Conservation (phyloP, 768 basidiomycete species). For the Lactarius sp. region DNA sequence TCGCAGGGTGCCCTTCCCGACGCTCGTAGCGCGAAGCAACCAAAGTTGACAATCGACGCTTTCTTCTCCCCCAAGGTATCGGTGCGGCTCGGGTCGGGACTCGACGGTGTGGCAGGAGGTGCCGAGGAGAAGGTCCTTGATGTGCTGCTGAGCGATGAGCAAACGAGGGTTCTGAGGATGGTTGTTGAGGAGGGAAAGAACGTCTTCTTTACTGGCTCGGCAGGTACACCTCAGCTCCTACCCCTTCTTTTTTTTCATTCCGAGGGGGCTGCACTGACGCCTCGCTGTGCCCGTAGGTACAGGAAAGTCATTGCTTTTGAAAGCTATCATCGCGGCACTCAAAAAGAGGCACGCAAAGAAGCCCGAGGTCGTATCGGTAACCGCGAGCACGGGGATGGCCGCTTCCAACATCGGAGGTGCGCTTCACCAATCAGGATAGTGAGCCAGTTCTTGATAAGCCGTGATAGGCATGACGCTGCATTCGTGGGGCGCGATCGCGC, state of each 20-base stretch:
- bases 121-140: constrained; percentile 26
- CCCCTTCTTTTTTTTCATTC: background rate
- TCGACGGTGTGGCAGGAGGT: constrained; percentile 21
- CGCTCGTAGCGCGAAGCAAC: constrained; percentile 29
- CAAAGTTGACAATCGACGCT: constrained; percentile 33
- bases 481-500: constrained; percentile 55
- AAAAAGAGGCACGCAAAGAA: constrained; percentile 43
- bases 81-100: constrained; percentile 20
- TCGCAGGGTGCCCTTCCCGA: constrained; percentile 25
- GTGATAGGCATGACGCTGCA: constrained; percentile 53
- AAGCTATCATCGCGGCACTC: constrained; percentile 51
- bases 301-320: constrained; percentile 57
- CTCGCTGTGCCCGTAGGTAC: constrained; percentile 40
- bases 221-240: constrained; percentile 40
- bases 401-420: constrained; percentile 66
- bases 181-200: constrained; percentile 53
- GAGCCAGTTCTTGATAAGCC: constrained; percentile 26
- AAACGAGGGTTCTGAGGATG: constrained; percentile 46
- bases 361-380: constrained; percentile 47
- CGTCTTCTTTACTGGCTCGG: constrained; percentile 65
- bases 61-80: constrained; percentile 33
- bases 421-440: background rate
- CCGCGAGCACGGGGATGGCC: constrained; percentile 59
- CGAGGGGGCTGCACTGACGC: background rate
- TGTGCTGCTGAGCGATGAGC: constrained; percentile 50